These are phyloP conservation scores for Phaffomyces thermotolerans DNA, from an alignment of 805 yeast species.

Conservation along the genomic window DNA sequence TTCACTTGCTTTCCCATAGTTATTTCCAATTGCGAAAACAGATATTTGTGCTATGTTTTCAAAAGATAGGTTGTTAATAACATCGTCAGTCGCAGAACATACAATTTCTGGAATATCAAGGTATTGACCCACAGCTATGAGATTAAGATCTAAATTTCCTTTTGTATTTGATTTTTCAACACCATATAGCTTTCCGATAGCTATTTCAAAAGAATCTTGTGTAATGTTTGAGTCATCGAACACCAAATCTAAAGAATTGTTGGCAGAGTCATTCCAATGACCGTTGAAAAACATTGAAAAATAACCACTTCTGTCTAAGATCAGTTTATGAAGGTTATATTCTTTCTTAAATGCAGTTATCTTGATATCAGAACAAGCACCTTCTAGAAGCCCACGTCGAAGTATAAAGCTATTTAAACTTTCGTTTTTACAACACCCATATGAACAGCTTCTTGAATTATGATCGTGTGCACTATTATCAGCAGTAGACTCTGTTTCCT, in stretches of 20 bases:
- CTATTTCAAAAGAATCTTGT: slow-evolving; percentile 40
- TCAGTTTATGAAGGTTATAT: slow-evolving; percentile 39
- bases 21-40: slow-evolving; percentile 34
- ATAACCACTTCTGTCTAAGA: slow-evolving; percentile 40
- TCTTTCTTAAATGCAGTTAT: slow-evolving; percentile 38
- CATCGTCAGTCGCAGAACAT: slow-evolving; percentile 34
- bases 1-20: slow-evolving; percentile 41
- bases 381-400: slow-evolving; percentile 35
- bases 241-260: slow-evolving; percentile 22
- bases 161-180: slow-evolving; percentile 28
- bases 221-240: slow-evolving; percentile 38
- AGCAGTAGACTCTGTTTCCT: slow-evolving; percentile 3
- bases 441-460: slow-evolving; percentile 17
- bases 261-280: slow-evolving; percentile 32
- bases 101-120: slow-evolving; percentile 40
- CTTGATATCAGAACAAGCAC: slow-evolving; percentile 42
- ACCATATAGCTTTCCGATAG: slow-evolving; percentile 42
- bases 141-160: slow-evolving; percentile 29
- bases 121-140: slow-evolving; percentile 45
- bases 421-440: slow-evolving; percentile 23
- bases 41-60: slow-evolving; percentile 31
- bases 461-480: background rate
- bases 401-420: slow-evolving; percentile 27
- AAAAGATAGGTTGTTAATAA: slow-evolving; percentile 30
- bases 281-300: slow-evolving; percentile 39